A percentile compares a stretch with the other conserved stretches of the same genome.
phyloP scores from a whole-genome alignment of 768 basidiomycete genomes.

The Boletus patriciae region DNA sequence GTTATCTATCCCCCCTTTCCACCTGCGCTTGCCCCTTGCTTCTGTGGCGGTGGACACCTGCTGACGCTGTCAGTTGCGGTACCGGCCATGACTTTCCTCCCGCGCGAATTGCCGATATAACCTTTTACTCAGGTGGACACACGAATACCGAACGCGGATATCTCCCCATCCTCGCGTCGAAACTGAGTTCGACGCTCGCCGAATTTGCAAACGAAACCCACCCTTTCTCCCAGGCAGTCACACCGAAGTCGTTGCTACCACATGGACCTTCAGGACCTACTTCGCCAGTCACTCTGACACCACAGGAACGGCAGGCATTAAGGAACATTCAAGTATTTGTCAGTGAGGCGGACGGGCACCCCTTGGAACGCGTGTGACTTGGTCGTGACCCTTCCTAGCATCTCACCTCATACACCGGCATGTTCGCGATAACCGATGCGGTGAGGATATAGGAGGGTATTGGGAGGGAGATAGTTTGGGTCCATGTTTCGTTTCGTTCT shows the following conservation, averaged over 20 bases:
- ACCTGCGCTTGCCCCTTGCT: neutral
- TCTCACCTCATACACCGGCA: neutral
- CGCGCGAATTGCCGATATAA: conserved; percentile 19
- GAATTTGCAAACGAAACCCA: conserved; percentile 29
- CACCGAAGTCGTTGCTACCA: conserved; percentile 31
- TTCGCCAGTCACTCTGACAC: conserved; percentile 28
- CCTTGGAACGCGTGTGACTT: conserved; percentile 61
- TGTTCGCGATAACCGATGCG: neutral
- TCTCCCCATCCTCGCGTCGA: conserved; percentile 69
- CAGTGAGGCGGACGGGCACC: conserved; percentile 73
- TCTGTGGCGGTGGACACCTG: conserved; percentile 14
- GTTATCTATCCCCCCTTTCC: no score
- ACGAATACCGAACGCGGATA: conserved; percentile 95
- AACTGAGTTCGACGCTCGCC: conserved; percentile 54
- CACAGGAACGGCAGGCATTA: conserved; percentile 29
- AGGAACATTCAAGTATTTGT: conserved; percentile 59
- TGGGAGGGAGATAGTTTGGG: neutral
- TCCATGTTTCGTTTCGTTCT: neutral
- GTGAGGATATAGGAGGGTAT: neutral
- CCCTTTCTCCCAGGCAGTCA: neutral
- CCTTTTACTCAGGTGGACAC: conserved; percentile 66
- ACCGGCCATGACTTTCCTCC: conserved; percentile 14
- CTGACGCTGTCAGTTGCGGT: conserved; percentile 13
- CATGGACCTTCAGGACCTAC: conserved; percentile 19
- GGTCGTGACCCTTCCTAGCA: neutral